phyloP scores from a whole-genome alignment of 2,329 filamentous ascomycete species.

The Mycosphaerella sp. region DNA sequence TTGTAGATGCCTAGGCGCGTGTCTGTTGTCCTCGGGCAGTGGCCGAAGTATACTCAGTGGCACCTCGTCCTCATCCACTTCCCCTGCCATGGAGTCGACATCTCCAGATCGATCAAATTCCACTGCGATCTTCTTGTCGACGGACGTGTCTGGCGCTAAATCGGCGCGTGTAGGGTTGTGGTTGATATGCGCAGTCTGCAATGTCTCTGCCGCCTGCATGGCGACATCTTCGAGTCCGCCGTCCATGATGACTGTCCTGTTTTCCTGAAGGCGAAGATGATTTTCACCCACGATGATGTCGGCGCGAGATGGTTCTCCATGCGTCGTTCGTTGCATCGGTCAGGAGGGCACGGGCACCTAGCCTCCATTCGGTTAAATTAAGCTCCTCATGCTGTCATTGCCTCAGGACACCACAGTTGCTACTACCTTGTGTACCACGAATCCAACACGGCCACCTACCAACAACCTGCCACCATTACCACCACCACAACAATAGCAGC shows the following conservation, averaged over 20 bases:
- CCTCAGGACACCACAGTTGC: not conserved
- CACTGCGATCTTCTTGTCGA: constrained; percentile 60
- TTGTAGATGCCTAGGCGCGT: constrained; percentile 41
- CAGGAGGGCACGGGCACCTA: no score
- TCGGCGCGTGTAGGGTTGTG: constrained; percentile 66
- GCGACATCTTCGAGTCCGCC: constrained; percentile 27
- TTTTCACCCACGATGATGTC: not conserved
- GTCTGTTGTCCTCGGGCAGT: constrained; percentile 53
- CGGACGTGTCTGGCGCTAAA: constrained; percentile 70
- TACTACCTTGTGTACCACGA: not conserved
- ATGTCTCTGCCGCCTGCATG: constrained; percentile 62
- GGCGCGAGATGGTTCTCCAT: not conserved
- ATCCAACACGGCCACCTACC: not conserved
- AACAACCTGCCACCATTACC: no score
- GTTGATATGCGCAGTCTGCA: constrained; percentile 76
- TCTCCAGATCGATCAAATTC: constrained; percentile 36
- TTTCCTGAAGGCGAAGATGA: not conserved
- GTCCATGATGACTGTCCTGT: constrained; percentile 3
- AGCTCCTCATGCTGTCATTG: not conserved
- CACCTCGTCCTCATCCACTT: constrained; percentile 59
- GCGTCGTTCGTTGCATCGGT: not conserved
- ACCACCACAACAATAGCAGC: constrained; percentile 19
- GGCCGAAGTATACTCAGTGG: constrained; percentile 59
- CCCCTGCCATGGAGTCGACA: constrained; percentile 41
- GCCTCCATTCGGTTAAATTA: not conserved